Evolutionary conservation across 345 rosid species (phyloP).

Genomic region (Salix exigua): DNA sequence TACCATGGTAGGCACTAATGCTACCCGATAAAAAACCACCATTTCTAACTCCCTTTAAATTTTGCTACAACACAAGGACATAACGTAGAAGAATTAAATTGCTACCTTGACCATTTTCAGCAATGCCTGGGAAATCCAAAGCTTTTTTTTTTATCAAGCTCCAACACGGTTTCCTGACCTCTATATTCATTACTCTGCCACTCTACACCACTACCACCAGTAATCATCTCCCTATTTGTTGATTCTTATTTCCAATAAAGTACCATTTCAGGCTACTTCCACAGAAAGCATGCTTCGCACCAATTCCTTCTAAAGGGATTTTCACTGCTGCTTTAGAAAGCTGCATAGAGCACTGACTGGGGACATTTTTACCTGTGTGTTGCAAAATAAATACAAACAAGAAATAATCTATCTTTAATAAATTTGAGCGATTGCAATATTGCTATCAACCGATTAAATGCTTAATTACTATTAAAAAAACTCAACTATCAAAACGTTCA

Average conservation of each 20-base stretch:
- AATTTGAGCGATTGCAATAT: too few species aligned
- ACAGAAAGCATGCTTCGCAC: not conserved
- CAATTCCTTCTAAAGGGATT: not conserved
- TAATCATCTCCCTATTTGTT: not conserved
- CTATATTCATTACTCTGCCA: not conserved
- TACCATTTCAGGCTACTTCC: not conserved
- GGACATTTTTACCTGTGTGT: conserved; percentile 73
- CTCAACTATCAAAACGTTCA: too few species aligned
- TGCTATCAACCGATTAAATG: too few species aligned
- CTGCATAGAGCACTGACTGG: not conserved
- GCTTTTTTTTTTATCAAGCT: not conserved
- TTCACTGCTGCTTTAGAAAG: not conserved
- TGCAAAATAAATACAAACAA: conserved; percentile 85
- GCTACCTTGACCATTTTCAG: not conserved
- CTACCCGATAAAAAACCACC: not conserved
- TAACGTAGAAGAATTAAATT: not conserved
- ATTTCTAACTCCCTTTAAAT: not conserved
- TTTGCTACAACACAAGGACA: not conserved
- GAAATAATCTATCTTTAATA: too few species aligned
- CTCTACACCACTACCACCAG: not conserved
- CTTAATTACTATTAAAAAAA: too few species aligned
- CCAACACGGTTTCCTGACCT: not conserved
- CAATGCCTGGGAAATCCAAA: not conserved
- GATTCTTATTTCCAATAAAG: not conserved
- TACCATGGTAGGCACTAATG: too few species aligned